Conservation (phyloP, 2,329 filamentous ascomycete genomes). For the Pseudohalonectria lignicola region DNA sequence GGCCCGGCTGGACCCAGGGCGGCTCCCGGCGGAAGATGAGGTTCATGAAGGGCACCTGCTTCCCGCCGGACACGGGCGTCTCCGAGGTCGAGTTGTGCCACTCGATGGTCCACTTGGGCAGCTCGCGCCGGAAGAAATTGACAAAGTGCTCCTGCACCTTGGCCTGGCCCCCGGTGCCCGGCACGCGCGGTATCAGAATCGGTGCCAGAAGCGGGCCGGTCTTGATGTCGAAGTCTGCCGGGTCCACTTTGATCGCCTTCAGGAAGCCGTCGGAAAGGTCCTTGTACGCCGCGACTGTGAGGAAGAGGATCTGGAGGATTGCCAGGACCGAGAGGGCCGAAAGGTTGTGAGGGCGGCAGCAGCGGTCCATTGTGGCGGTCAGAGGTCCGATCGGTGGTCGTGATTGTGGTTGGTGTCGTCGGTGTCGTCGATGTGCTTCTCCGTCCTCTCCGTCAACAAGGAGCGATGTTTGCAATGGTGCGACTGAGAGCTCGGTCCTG, state of each 20-base stretch:
- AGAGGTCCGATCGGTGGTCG: background rate
- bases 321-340: background rate
- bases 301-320: conserved; percentile 5
- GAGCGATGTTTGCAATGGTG: background rate
- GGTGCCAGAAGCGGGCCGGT: conserved; percentile 61
- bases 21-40: conserved; percentile 69
- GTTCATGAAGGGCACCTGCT: conserved; percentile 63
- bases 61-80: conserved; percentile 53
- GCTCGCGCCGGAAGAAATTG: conserved; percentile 53
- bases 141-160: conserved; percentile 62
- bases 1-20: conserved; percentile 59
- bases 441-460: too few species aligned
- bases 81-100: conserved; percentile 67
- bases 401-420: background rate
- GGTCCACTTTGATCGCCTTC: conserved; percentile 48
- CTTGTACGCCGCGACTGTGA: conserved; percentile 19
- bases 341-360: background rate
- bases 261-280: conserved; percentile 56
- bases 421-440: too few species aligned
- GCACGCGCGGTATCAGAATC: conserved; percentile 63
- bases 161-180: conserved; percentile 58
- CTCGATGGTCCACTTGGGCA: conserved; percentile 60
- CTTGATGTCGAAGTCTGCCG: conserved; percentile 57
- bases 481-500: conserved; percentile 2
- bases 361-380: background rate